phyloP scores from a whole-genome alignment of 2,329 filamentous ascomycete genomes.

The Metarhizium album region DNA sequence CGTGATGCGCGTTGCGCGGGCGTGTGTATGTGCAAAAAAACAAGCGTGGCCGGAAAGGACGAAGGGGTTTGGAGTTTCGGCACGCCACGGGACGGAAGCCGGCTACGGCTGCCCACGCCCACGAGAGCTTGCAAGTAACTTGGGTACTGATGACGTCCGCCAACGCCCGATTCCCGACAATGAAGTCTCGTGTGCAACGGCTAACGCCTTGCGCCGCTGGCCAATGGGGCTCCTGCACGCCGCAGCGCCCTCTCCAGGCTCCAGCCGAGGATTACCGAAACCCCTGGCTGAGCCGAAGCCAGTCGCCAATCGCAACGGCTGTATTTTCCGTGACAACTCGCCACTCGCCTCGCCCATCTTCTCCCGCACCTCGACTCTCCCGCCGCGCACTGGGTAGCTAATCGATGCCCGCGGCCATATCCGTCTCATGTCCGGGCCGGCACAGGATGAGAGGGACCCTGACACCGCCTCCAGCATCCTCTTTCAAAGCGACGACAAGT shows the following conservation, averaged over 20 bases:
- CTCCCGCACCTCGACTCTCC: neutral
- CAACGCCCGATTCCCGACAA: too few relatives aligned
- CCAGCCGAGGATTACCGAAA: conserved; percentile 12
- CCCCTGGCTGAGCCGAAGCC: neutral
- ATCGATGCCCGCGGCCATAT: neutral
- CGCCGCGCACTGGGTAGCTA: neutral
- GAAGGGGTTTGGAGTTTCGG: conserved; percentile 1
- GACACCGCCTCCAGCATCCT: conserved; percentile 18
- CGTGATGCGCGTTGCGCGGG: too few relatives aligned
- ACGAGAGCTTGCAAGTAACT: too few relatives aligned
- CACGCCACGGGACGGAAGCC: conserved; percentile 1
- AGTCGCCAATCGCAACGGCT: neutral
- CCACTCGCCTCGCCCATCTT: neutral
- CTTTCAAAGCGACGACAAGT: conserved; percentile 23
- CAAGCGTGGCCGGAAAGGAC: neutral
- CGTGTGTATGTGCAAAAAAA: neutral
- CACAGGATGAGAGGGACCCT: neutral
- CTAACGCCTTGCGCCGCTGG: too few relatives aligned
- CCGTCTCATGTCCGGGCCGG: neutral
- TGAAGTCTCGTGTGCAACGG: too few relatives aligned
- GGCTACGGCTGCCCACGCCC: neutral
- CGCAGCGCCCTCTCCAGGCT: neutral
- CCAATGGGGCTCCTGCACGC: too few relatives aligned
- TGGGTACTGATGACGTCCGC: too few relatives aligned
- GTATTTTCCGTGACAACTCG: neutral